phyloP scores from a whole-genome alignment of 257 asterid species.

The Solanum ossicruentum region DNA sequence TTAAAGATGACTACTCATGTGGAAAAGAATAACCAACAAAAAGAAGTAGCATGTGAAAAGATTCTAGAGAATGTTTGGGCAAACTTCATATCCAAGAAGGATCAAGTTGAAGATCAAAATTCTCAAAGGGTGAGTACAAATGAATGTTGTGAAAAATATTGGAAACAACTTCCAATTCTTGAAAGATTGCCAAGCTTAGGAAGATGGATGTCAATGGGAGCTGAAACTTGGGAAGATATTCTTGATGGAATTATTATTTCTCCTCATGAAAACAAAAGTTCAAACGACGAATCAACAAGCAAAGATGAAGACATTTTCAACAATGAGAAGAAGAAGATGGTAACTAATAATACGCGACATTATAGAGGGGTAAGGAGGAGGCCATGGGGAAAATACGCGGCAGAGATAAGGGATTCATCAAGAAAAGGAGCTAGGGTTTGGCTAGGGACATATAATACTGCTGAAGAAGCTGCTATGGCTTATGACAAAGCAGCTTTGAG shows the following conservation, averaged over 20 bases:
- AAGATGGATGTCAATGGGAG: constrained; percentile 61
- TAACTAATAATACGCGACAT: constrained; percentile 1
- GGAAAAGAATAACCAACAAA: not conserved
- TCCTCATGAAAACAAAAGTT: not conserved
- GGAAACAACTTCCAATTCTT: constrained; percentile 35
- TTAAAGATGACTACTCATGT: not conserved
- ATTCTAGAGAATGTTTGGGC: constrained; percentile 5
- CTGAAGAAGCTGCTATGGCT: constrained; percentile 78
- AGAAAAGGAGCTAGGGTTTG: constrained; percentile 59
- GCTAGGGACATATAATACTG: constrained; percentile 71
- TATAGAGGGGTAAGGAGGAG: constrained; percentile 64
- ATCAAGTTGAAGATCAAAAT: not conserved
- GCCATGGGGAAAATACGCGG: constrained; percentile 84
- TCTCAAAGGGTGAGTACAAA: not conserved
- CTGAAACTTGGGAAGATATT: constrained; percentile 54
- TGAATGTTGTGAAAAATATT: not conserved
- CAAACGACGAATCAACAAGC: not conserved
- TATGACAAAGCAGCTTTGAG: constrained; percentile 65
- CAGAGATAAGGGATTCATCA: constrained; percentile 66
- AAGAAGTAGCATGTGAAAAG: not conserved
- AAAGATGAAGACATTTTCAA: not conserved
- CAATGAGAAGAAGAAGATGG: not conserved
- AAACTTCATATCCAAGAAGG: constrained; percentile 1
- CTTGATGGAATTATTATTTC: constrained; percentile 21
- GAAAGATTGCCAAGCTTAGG: constrained; percentile 66